phyloP scores from a whole-genome alignment of 2,329 filamentous ascomycete species.

The Ceratocystis ficicola region DNA sequence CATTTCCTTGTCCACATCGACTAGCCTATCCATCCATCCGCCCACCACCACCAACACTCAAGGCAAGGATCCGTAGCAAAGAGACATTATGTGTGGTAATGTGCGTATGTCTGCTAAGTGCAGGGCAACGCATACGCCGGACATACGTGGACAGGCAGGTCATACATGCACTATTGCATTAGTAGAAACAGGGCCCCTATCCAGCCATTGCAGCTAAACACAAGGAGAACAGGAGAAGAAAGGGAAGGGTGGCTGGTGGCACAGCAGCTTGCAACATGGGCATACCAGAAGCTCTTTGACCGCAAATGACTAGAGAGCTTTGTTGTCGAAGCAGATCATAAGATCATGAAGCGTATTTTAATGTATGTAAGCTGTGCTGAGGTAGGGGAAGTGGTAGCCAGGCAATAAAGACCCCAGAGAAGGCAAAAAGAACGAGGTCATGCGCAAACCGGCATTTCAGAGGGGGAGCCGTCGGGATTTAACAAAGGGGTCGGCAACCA shows the following conservation, averaged over 20 bases:
- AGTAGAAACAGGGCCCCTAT: background rate
- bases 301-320: too few relatives aligned
- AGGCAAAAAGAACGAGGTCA: conserved; percentile 1
- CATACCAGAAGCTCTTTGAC: background rate
- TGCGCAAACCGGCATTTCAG: background rate
- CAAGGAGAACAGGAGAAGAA: background rate
- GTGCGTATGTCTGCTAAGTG: background rate
- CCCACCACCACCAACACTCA: too few relatives aligned
- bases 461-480: conserved; percentile 4
- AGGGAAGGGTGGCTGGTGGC: background rate
- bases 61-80: background rate
- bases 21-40: too few relatives aligned
- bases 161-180: background rate
- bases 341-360: background rate
- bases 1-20: too few relatives aligned
- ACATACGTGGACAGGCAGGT: background rate
- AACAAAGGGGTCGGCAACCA: conserved; percentile 2
- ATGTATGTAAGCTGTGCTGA: background rate
- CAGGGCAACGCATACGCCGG: too few relatives aligned
- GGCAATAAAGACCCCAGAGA: background rate
- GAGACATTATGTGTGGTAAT: background rate
- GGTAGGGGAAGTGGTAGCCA: too few relatives aligned
- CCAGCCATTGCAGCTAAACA: too few relatives aligned
- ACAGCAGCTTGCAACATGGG: background rate
- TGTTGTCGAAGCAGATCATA: too few relatives aligned